Conservation (phyloP, 305 asterid species). For the Fraxinus ornus region DNA sequence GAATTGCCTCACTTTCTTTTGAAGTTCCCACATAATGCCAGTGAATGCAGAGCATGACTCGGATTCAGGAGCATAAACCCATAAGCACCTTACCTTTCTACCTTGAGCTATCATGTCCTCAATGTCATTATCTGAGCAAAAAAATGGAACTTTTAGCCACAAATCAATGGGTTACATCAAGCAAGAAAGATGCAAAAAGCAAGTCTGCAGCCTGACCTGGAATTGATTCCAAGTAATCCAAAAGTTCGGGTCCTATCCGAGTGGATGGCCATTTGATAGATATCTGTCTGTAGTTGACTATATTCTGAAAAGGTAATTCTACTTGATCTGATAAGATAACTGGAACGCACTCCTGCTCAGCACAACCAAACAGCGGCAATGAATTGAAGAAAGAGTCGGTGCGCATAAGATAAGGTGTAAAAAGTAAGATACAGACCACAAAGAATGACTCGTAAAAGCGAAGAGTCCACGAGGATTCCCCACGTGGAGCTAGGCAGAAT, state of each 20-base stretch:
- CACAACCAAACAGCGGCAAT: conserved; percentile 23
- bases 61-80: conserved; percentile 70
- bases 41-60: conserved; percentile 79
- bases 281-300: conserved; percentile 65
- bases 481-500: conserved; percentile 96
- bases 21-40: conserved; percentile 83
- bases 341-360: conserved; percentile 86
- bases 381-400: conserved; percentile 9
- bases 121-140: conserved; percentile 55
- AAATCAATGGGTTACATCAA: neutral
- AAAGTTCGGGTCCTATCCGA: conserved; percentile 60
- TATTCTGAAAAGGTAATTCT: conserved; percentile 83
- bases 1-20: conserved; percentile 80
- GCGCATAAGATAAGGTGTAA: neutral
- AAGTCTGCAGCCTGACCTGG: conserved; percentile 51
- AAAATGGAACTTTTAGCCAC: conserved; percentile 12
- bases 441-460: conserved; percentile 96
- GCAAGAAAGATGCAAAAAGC: conserved; percentile 3
- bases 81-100: conserved; percentile 71
- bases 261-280: conserved; percentile 95
- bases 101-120: conserved; percentile 81
- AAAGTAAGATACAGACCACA: conserved; percentile 58
- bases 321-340: conserved; percentile 83
- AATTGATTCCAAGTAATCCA: conserved; percentile 82
- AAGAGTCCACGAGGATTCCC: conserved; percentile 98